Evolutionary conservation across 495 filamentous ascomycete species (phyloP).

Genomic region (Tetracladium marchalianum): DNA sequence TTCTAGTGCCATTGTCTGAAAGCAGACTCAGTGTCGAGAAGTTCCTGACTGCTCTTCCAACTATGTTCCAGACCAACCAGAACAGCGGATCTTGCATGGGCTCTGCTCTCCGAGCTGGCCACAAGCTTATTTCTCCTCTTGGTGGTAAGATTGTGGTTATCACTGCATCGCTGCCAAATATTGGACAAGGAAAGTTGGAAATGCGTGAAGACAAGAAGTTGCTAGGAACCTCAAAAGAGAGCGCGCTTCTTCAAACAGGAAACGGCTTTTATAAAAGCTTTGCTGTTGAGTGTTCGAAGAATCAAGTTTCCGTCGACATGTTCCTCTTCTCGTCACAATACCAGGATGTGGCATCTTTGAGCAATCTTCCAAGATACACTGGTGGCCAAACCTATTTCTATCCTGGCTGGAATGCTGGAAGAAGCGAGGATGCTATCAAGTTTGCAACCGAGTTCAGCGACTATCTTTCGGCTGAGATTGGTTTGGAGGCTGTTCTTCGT

Average conservation of each 20-base stretch:
- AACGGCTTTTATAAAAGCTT: slow-evolving; percentile 99
- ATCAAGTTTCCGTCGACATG: slow-evolving; percentile 98
- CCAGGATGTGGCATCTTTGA: slow-evolving; percentile 91
- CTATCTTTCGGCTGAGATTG: slow-evolving; percentile 90
- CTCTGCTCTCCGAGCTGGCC: slow-evolving; percentile 80
- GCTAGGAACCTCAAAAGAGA: slow-evolving; percentile 89
- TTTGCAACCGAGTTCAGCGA: slow-evolving; percentile 96
- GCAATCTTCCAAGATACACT: slow-evolving; percentile 89
- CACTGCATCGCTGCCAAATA: slow-evolving; percentile 80
- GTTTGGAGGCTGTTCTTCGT: slow-evolving; percentile 88
- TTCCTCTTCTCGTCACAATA: slow-evolving; percentile 97
- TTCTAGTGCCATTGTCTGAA: slow-evolving; percentile 85
- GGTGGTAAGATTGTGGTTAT: slow-evolving; percentile 92
- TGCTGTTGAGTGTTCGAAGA: slow-evolving; percentile 96
- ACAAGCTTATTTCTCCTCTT: slow-evolving; percentile 86
- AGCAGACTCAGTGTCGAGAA: slow-evolving; percentile 81
- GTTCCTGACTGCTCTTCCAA: slow-evolving; percentile 83
- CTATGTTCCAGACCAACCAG: slow-evolving; percentile 94
- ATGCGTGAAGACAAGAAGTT: slow-evolving; percentile 96
- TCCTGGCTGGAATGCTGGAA: slow-evolving; percentile 90
- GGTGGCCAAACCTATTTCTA: slow-evolving; percentile 99
- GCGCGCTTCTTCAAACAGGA: slow-evolving; percentile 72
- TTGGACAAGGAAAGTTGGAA: slow-evolving; percentile 82
- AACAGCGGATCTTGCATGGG: slow-evolving; percentile 84
- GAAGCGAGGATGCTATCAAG: slow-evolving; percentile 91